These are phyloP conservation scores for Erythrobasidium hasegawianum DNA, from an alignment of 1,284 basidiomycete genomes.

Conservation along the genomic window DNA sequence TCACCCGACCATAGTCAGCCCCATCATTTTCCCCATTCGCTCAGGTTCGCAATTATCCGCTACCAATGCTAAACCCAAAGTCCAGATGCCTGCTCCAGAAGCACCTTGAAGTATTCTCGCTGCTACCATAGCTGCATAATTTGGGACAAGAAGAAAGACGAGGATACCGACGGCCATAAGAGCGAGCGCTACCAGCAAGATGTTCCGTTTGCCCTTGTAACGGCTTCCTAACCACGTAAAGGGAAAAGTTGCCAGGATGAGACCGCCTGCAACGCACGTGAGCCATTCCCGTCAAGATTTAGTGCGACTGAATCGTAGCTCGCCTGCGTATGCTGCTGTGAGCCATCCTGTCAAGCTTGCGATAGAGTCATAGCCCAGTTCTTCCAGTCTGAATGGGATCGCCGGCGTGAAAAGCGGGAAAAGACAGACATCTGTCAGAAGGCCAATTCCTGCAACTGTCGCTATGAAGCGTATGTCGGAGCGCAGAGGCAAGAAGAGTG, in stretches of 20 bases:
- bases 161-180: slow-evolving; percentile 29
- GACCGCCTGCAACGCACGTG: no score
- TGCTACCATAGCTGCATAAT: slow-evolving; percentile 31
- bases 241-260: slow-evolving; percentile 24
- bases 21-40: slow-evolving; percentile 28
- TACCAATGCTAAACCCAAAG: slow-evolving; percentile 25
- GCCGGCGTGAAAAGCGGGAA: slow-evolving; percentile 33
- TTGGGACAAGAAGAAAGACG: slow-evolving; percentile 23
- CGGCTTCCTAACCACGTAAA: slow-evolving; percentile 27
- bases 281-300: no score
- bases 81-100: slow-evolving; percentile 27
- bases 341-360: slow-evolving; percentile 31
- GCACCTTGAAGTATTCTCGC: slow-evolving; percentile 31
- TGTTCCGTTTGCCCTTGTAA: slow-evolving; percentile 13
- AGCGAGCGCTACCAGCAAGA: slow-evolving; percentile 16
- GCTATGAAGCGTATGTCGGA: slow-evolving; percentile 3
- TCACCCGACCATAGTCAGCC: slow-evolving; percentile 27
- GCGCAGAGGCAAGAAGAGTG: no score
- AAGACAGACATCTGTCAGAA: slow-evolving; percentile 33
- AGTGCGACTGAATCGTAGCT: slow-evolving; percentile 14
- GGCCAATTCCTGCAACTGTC: slow-evolving; percentile 16
- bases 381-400: slow-evolving; percentile 25
- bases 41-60: slow-evolving; percentile 29
- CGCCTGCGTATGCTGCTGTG: slow-evolving; percentile 25
- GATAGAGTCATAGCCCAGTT: slow-evolving; percentile 19